phyloP scores from a whole-genome alignment of 192 early-diverging fungal species.

The Spizellomyces sp. region DNA sequence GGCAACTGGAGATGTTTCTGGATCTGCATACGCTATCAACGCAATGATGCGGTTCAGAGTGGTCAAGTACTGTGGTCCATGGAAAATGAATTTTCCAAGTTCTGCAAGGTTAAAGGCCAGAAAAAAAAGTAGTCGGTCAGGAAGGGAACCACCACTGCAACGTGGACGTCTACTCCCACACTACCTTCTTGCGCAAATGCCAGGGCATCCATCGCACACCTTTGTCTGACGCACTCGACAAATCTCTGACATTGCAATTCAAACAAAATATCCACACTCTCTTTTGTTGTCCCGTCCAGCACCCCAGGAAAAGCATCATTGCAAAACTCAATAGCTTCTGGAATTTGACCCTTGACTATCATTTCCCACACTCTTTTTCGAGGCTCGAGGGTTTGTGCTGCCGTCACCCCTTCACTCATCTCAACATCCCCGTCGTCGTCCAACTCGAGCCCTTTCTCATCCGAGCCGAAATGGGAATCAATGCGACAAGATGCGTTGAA shows the following conservation, averaged over 20 bases:
- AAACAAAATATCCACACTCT: conserved; percentile 56
- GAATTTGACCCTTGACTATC: conserved; percentile 32
- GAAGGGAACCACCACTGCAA: background rate
- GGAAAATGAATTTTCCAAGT: conserved; percentile 40
- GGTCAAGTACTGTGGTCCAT: conserved; percentile 40
- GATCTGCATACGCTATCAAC: conserved; percentile 66
- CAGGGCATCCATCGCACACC: conserved; percentile 53
- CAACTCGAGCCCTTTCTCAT: background rate
- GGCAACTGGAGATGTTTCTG: conserved; percentile 55
- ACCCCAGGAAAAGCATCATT: conserved; percentile 46
- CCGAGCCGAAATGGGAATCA: background rate
- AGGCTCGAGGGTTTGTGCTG: conserved; percentile 28
- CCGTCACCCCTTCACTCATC: background rate
- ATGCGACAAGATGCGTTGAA: conserved; percentile 41
- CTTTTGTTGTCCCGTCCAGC: conserved; percentile 37
- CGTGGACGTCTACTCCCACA: too few relatives aligned
- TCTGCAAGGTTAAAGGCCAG: conserved; percentile 16
- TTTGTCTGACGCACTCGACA: conserved; percentile 58
- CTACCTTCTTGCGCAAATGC: conserved; percentile 60
- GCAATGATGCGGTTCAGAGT: conserved; percentile 53
- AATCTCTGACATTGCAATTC: conserved; percentile 67
- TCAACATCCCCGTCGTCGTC: background rate
- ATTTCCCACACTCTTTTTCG: conserved; percentile 43
- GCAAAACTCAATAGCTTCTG: conserved; percentile 49
- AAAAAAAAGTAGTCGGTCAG: background rate